Percentiles rank a stretch among this genome's conserved stretches.
Conservation (phyloP, 441 rosid species). For the Pelargonium fulgidum region DNA sequence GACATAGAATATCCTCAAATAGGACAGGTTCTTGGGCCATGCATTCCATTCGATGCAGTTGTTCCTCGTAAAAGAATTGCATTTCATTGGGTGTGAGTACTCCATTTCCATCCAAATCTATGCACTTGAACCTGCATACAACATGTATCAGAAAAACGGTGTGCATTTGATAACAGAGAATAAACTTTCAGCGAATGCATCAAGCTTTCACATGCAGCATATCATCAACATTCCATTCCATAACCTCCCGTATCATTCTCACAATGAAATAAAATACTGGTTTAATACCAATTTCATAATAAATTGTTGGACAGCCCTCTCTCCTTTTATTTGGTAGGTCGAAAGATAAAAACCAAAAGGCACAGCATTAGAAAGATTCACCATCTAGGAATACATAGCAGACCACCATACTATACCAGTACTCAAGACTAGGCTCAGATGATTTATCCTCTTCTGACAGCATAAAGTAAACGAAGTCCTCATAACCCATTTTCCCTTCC, state of each 20-base stretch:
- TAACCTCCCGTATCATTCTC: neutral
- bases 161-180: constrained; percentile 7
- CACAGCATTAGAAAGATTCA: constrained; percentile 1
- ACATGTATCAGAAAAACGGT: neutral
- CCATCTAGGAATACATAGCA: constrained; percentile 5
- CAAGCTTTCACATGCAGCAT: neutral
- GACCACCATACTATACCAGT: constrained; percentile 45
- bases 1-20: constrained; percentile 56
- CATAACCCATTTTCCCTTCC: constrained; percentile 98
- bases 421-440: constrained; percentile 93
- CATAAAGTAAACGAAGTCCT: constrained; percentile 96
- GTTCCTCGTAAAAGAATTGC: constrained; percentile 62
- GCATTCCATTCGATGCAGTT: constrained; percentile 67
- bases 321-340: neutral
- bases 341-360: neutral
- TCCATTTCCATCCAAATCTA: constrained; percentile 61
- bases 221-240: neutral
- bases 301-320: neutral
- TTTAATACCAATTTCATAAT: neutral
- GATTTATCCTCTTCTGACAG: constrained; percentile 97
- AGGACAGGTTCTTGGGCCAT: constrained; percentile 50
- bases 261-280: neutral
- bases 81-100: constrained; percentile 50
- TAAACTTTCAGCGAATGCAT: neutral
- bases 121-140: constrained; percentile 50